phyloP scores from a whole-genome alignment of 179 eudicot genomes.

The Spergularia azorica region DNA sequence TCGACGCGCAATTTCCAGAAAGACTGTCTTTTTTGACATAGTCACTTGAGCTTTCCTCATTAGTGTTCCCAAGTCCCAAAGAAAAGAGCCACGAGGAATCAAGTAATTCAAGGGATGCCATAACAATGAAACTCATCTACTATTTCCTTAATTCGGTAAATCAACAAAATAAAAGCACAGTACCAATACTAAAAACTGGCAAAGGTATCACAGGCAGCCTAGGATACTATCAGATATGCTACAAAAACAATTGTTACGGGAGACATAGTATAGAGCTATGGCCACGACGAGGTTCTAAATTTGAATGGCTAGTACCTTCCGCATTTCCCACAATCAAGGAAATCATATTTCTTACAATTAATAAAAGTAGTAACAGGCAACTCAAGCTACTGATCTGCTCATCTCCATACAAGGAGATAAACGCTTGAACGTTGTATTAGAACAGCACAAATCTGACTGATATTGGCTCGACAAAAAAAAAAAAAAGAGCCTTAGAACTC shows the following conservation, averaged over 20 bases:
- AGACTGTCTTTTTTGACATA: background rate
- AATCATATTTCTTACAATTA: too few species aligned
- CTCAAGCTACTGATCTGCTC: background rate
- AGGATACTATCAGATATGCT: background rate
- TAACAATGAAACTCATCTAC: background rate
- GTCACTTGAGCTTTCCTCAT: background rate
- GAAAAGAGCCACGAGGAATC: background rate
- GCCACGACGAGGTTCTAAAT: background rate
- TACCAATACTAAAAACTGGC: background rate
- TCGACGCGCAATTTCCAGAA: background rate
- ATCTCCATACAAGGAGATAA: slow-evolving; percentile 2
- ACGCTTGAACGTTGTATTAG: background rate
- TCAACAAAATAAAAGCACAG: background rate
- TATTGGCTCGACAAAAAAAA: background rate
- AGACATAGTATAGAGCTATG: background rate
- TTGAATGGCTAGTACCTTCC: background rate
- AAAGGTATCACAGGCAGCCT: background rate
- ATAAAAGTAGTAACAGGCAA: too few species aligned
- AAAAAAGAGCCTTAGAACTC: background rate
- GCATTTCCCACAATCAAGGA: too few species aligned
- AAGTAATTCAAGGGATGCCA: background rate
- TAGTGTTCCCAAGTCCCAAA: background rate
- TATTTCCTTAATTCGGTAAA: background rate
- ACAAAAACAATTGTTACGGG: background rate
- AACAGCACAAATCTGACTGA: background rate